Evolutionary conservation across 1,139 yeast genomes (phyloP), one percentile per base, ranked within the genome.

Genomic region (Suhomyces atakaporum): DNA sequence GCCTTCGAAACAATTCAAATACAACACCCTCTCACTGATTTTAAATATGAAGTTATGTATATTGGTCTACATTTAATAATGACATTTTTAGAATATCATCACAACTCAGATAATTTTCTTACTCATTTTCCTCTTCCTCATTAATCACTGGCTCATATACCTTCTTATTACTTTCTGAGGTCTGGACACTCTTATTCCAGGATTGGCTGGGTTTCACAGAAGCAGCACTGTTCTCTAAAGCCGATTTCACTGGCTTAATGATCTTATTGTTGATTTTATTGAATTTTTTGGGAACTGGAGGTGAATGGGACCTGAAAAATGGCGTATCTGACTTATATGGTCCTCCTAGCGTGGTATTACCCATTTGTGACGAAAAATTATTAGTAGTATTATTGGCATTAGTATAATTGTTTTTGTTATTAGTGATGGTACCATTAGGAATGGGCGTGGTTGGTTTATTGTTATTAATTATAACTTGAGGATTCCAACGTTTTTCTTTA

Each of bases 261-360:
- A 35, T 21, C 25, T 48, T 43, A 12, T 38, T 38, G 29, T 40
- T 45, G 36, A 40, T 35, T 35, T 46, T 48, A 33, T 44, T 50
- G 29, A 50, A 48, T 30, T 58, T 61, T 18, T 52, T 53, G 10
- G 63, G 56, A 7, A 65, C 51, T 4, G 73, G 73, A 2, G 74
- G 71, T 1, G 71, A 65, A 29, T 58, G 59, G 2, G 71, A 53
- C 29, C 73, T 41, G 21, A 47, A 31, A 15, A 35, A 35, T 5
- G 51, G 44, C n/a, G 32, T 29, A 14, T 35, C 39, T 8, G 42
- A 35, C 22, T 35, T 35, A 16, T 35, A 35, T n/a, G 39, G 39
- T 2, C 36, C 42, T 4, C 33, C 33, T 16, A 21, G 30, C 7
- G 35, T 21, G 23, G 15, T 32, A 8, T 7, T 12, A 12, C 14